These are phyloP conservation scores for Salix exigua DNA, from an alignment of 345 rosid genomes.

Conservation along the genomic window DNA sequence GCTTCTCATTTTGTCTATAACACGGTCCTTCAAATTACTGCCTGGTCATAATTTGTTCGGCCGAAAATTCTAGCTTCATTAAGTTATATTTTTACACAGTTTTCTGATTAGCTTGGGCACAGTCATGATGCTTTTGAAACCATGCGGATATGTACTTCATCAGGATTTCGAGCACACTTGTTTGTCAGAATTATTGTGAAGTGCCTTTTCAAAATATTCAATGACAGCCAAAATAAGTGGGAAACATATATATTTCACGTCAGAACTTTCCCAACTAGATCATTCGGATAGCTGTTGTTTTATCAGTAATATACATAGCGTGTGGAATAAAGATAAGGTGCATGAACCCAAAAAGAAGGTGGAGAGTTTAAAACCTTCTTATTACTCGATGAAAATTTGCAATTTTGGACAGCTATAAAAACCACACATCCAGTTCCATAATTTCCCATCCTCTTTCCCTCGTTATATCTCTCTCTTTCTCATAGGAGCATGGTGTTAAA, in stretches of 20 bases:
- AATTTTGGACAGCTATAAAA: neutral
- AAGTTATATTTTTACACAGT: neutral
- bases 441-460: neutral
- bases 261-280: neutral
- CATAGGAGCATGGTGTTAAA: neutral
- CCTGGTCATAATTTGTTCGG: neutral
- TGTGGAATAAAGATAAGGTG: neutral
- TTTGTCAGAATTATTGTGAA: neutral
- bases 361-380: too few relatives aligned
- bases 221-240: neutral
- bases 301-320: neutral
- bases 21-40: neutral
- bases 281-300: neutral
- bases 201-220: neutral
- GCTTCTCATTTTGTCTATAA: neutral
- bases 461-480: neutral
- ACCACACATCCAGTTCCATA: neutral
- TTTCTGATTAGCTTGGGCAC: neutral
- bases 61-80: neutral
- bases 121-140: neutral
- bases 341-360: neutral
- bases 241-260: neutral
- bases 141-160: neutral
- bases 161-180: neutral
- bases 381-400: too few relatives aligned